Percentiles rank a stretch among this genome's conserved stretches.
Evolutionary conservation across 2,329 filamentous ascomycete species (phyloP).

Genomic region (Colletotrichum eremochloae): DNA sequence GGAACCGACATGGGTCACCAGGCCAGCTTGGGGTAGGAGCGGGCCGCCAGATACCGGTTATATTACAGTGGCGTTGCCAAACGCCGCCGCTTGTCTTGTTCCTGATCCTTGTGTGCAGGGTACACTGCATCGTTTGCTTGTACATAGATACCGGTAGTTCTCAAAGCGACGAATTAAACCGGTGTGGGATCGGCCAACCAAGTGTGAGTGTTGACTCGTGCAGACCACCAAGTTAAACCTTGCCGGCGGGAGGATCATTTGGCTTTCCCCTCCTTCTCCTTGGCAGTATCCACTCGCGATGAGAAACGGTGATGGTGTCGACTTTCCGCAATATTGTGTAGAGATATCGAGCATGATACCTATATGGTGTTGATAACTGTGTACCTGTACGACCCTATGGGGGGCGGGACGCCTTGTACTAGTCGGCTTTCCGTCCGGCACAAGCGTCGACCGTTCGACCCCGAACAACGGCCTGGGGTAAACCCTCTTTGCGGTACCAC

Average conservation of each 20-base stretch:
- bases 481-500: conserved; percentile 10
- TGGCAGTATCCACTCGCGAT: not conserved
- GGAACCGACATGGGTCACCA: conserved; percentile 20
- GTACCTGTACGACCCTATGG: too few relatives aligned
- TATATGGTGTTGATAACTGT: too few relatives aligned
- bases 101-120: not conserved
- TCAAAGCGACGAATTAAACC: not conserved
- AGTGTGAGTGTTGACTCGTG: conserved; percentile 7
- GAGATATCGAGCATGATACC: too few relatives aligned
- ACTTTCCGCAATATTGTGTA: not conserved
- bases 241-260: conserved; percentile 32
- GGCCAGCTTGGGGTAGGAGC: conserved; percentile 32
- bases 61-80: conserved; percentile 9
- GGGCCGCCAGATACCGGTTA: conserved; percentile 25
- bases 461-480: conserved; percentile 12
- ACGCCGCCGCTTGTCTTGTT: not conserved
- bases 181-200: not conserved
- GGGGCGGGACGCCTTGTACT: too few relatives aligned
- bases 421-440: not conserved
- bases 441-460: conserved; percentile 5
- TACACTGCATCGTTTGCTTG: too few relatives aligned
- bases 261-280: not conserved
- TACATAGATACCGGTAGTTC: not conserved
- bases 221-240: not conserved
- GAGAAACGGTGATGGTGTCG: not conserved